Percentiles rank a stretch among this genome's conserved stretches.
These are phyloP conservation scores for Phytophthora sp. DNA, from an alignment of 352 stramenopile genomes.

Conservation along the genomic window DNA sequence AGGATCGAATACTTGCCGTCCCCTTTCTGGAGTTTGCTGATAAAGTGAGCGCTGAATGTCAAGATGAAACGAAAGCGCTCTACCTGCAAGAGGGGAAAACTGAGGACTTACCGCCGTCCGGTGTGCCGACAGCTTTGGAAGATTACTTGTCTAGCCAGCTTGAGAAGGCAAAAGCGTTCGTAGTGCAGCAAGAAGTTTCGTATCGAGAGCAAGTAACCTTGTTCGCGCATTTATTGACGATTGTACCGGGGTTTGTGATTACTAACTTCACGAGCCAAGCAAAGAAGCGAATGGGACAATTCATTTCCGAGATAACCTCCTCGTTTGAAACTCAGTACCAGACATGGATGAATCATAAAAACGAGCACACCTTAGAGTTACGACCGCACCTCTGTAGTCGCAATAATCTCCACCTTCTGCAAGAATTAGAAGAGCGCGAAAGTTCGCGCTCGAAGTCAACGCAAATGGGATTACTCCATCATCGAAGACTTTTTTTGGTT, in stretches of 20 bases:
- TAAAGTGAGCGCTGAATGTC: constrained; percentile 63
- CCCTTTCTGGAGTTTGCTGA: constrained; percentile 61
- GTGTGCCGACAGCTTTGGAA: constrained; percentile 73
- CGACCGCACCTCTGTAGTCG: constrained; percentile 76
- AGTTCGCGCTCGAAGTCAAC: constrained; percentile 38
- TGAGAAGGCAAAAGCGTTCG: constrained; percentile 65
- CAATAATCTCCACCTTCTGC: constrained; percentile 64
- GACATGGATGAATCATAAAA: constrained; percentile 53
- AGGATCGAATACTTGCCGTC: constrained; percentile 25
- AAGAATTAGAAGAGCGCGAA: constrained; percentile 65
- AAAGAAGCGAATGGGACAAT: constrained; percentile 17
- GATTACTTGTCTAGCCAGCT: constrained; percentile 71
- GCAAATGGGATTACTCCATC: constrained; percentile 29
- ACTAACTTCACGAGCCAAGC: constrained; percentile 38
- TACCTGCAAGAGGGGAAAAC: constrained; percentile 70
- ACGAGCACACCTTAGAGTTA: constrained; percentile 55
- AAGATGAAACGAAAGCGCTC: constrained; percentile 56
- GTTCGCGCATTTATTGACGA: constrained; percentile 62
- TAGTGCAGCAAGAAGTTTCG: constrained; percentile 52
- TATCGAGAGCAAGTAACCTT: constrained; percentile 70
- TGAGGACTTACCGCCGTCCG: constrained; percentile 65
- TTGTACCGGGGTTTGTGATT: constrained; percentile 57
- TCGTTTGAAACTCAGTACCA: constrained; percentile 43
- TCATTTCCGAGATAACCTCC: constrained; percentile 11
- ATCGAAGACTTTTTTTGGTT: constrained; percentile 42